These are phyloP conservation scores for Sclerotinia glacialis DNA, from an alignment of 2,329 filamentous ascomycete genomes.

Conservation along the genomic window DNA sequence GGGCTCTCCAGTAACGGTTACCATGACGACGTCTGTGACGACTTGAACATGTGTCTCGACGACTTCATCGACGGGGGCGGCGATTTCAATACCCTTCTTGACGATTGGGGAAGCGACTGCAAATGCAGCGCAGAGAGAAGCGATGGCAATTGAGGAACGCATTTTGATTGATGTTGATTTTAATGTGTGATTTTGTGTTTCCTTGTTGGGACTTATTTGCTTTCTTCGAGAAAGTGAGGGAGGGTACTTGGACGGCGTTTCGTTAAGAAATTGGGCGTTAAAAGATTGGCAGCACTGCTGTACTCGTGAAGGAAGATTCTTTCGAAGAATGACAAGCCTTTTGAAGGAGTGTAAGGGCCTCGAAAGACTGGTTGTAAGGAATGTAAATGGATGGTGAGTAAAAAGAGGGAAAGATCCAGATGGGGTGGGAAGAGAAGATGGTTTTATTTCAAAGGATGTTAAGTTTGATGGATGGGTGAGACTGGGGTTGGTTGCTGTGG, in stretches of 20 bases:
- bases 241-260: constrained; percentile 24
- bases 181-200: constrained; percentile 13
- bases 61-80: not conserved
- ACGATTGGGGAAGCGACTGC: constrained; percentile 40
- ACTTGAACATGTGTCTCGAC: constrained; percentile 29
- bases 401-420: not conserved
- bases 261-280: constrained; percentile 20
- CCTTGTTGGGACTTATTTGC: constrained; percentile 20
- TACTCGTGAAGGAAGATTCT: constrained; percentile 32
- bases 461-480: constrained; percentile 7
- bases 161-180: constrained; percentile 38
- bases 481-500: constrained; percentile 17
- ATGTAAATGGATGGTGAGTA: constrained; percentile 19
- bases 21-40: constrained; percentile 40
- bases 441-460: constrained; percentile 19
- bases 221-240: constrained; percentile 33
- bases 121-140: constrained; percentile 40
- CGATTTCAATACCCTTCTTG: constrained; percentile 27
- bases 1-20: constrained; percentile 41
- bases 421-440: constrained; percentile 14
- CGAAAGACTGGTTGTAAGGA: constrained; percentile 28
- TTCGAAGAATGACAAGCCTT: constrained; percentile 29
- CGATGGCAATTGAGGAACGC: constrained; percentile 43
- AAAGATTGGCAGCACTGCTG: constrained; percentile 38
- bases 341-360: constrained; percentile 34